Base-by-base conservation (phyloP, 202 grass and related monocot species). In the Digitaria exilis region DNA sequence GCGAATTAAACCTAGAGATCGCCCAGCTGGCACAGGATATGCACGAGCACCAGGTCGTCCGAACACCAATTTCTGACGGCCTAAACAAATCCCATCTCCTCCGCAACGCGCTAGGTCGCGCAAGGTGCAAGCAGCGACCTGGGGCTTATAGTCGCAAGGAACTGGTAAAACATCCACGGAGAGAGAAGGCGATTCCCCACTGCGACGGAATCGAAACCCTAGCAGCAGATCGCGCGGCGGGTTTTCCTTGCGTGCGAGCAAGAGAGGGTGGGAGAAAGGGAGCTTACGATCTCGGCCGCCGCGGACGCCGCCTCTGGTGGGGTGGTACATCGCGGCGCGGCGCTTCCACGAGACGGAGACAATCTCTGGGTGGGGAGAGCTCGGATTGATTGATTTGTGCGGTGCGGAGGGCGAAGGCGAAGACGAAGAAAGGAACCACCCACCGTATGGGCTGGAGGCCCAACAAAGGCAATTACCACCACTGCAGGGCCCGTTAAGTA, bases 271-370 rank as follows among this genome's bases (percentile, higher is more conserved):
- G 78, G 44, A 28, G 26, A 6, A 11, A 9, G 35, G n/a, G 29
- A 44, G 77, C 96, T 92, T 92, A 98, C 96, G 93, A 77, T 98
- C 96, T 78, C 93, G 91, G 18, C 93, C 96, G 70, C 96, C 96
- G 49, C 96, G 92, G 81, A 98, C 96, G 45, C 96, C 96, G 83
- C 96, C 96, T 87, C 96, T 84, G n/a, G 96, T 86, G 4, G 96
- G 96, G 90, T 98, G 96, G 73, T 96, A 96, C 96, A 98, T 98
- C 48, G 80, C 70, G 51, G 22, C 48, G 82, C 69, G 51, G n/a
- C 44, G 17, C 15, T 39, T 58, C 39, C n/a, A 49, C 71, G 75
- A 54, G 52, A 26, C 5, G 32, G n/a, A n/a, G n/a, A 39, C 7
- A 39, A 39, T 39, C 9, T 44, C 4, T 15, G 9, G 28, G 16